Evolutionary conservation across 345 rosid genomes (phyloP).

Genomic region (Pistacia vera): DNA sequence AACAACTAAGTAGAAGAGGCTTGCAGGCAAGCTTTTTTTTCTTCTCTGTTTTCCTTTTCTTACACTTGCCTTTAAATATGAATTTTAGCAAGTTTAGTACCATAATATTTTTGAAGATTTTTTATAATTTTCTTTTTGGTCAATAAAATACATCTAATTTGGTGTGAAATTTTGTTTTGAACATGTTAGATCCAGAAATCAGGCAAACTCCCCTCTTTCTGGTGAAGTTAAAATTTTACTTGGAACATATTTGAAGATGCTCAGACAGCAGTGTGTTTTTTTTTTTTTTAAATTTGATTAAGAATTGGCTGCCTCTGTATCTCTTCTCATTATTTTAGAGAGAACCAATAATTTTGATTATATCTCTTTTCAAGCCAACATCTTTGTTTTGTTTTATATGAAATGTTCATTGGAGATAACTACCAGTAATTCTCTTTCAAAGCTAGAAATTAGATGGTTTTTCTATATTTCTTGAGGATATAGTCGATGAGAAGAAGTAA

Average conservation of each 20-base stretch:
- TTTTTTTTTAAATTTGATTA: not conserved
- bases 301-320: not conserved
- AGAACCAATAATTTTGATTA: not conserved
- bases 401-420: not conserved
- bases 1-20: conserved; percentile 91
- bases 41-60: not conserved
- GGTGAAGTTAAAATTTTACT: not conserved
- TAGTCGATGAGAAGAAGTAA: not conserved
- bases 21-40: conserved; percentile 57
- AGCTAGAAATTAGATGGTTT: not conserved
- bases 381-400: not conserved
- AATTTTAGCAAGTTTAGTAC: not conserved
- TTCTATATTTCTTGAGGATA: not conserved
- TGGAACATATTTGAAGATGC: not conserved
- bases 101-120: not conserved
- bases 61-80: not conserved
- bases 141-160: not conserved
- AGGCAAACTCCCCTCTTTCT: not conserved
- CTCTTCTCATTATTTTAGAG: not conserved
- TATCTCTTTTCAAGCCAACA: not conserved
- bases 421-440: not conserved
- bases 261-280: not conserved
- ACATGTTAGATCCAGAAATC: conserved; percentile 2
- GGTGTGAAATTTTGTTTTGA: not conserved
- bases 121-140: too few species aligned